Conservation (phyloP, 345 rosid species). For the Balakata baccata region DNA sequence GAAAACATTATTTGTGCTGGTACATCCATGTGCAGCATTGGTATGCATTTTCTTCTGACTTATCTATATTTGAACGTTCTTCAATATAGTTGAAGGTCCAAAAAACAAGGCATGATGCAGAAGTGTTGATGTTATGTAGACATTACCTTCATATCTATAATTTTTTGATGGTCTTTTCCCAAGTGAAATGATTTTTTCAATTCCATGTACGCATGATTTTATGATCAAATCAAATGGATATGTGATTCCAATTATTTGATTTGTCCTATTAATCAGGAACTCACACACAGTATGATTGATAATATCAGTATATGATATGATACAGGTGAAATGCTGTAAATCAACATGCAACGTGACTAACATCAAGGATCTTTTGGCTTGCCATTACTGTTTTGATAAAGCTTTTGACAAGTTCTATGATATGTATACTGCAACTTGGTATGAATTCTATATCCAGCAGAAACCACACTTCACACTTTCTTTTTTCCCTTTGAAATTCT, state of each 20-base stretch:
- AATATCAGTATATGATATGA: constrained; percentile 4
- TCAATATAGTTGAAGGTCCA: neutral
- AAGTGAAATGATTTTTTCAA: neutral
- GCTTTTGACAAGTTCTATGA: constrained; percentile 70
- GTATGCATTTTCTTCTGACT: neutral
- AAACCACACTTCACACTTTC: neutral
- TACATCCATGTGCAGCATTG: neutral
- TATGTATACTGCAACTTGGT: constrained; percentile 71
- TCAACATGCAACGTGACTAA: constrained; percentile 62
- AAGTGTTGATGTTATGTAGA: neutral
- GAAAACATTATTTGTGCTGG: neutral
- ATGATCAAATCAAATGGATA: neutral
- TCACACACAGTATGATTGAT: neutral
- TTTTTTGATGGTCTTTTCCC: neutral
- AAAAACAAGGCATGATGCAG: neutral
- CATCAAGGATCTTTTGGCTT: constrained; percentile 60
- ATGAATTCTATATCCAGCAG: constrained; percentile 14
- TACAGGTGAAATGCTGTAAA: constrained; percentile 75
- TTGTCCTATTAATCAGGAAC: neutral
- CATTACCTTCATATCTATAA: neutral
- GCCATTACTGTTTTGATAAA: constrained; percentile 65
- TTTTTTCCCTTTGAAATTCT: neutral
- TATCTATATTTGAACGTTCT: neutral
- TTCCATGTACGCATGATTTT: neutral
- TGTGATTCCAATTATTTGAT: neutral